Percentiles rank a stretch among this genome's conserved stretches.
phyloP scores from a whole-genome alignment of 1,284 basidiomycete genomes.

The Leccinum colubrinum region DNA sequence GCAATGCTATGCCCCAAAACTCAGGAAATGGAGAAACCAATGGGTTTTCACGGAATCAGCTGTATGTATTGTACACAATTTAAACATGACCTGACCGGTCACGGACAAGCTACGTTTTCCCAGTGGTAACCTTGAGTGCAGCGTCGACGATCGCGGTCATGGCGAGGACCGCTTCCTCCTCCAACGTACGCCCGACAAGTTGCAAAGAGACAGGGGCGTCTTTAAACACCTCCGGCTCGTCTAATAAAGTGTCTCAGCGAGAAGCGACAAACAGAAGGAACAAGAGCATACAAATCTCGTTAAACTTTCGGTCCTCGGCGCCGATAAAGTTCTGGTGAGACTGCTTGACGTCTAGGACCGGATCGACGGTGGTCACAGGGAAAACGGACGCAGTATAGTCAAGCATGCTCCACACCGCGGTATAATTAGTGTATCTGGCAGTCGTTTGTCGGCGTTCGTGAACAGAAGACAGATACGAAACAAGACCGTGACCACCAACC shows the following conservation, averaged over 20 bases:
- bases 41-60: constrained; percentile 12
- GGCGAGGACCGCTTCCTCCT: constrained; percentile 70
- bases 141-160: constrained; percentile 59
- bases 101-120: not conserved
- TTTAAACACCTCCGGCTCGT: constrained; percentile 54
- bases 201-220: constrained; percentile 71
- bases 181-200: constrained; percentile 61
- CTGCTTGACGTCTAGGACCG: constrained; percentile 42
- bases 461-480: not conserved
- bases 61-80: constrained; percentile 11
- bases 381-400: constrained; percentile 67
- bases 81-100: not conserved
- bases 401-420: constrained; percentile 63
- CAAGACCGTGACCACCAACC: constrained; percentile 32
- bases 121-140: constrained; percentile 27
- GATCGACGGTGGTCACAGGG: constrained; percentile 63
- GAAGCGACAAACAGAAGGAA: not conserved
- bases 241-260: constrained; percentile 34
- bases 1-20: too few species aligned
- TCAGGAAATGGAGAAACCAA: too few species aligned
- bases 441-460: not conserved
- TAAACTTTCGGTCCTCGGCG: constrained; percentile 44
- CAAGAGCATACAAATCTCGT: constrained; percentile 52
- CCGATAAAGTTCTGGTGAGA: constrained; percentile 44
- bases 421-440: constrained; percentile 49